Conservation (phyloP, 2,329 filamentous ascomycete genomes). For the Penicillium occitanis region DNA sequence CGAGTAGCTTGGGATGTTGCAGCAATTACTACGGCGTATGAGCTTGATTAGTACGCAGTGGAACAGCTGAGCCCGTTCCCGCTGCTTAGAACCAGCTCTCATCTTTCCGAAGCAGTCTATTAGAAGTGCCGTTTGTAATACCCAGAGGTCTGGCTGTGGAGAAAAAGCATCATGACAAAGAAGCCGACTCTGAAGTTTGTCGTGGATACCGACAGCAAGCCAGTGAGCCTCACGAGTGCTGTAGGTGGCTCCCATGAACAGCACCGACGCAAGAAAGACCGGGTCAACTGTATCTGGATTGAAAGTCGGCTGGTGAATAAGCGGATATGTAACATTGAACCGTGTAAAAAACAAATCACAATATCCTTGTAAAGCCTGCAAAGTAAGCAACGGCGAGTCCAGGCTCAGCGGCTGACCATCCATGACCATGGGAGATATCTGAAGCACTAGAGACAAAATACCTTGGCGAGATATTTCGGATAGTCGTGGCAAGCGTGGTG, state of each 20-base stretch:
- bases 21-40: slow-evolving; percentile 55
- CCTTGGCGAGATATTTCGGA: slow-evolving; percentile 37
- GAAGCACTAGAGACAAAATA: slow-evolving; percentile 54
- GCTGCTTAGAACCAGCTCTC: slow-evolving; percentile 61
- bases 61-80: slow-evolving; percentile 63
- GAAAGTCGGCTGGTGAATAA: slow-evolving; percentile 61
- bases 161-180: slow-evolving; percentile 59
- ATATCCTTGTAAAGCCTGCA: slow-evolving; percentile 55
- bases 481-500: slow-evolving; percentile 27
- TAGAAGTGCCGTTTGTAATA: slow-evolving; percentile 60
- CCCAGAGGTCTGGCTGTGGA: slow-evolving; percentile 60
- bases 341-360: slow-evolving; percentile 60
- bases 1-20: slow-evolving; percentile 44
- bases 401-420: slow-evolving; percentile 50
- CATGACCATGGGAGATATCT: slow-evolving; percentile 50
- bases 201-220: slow-evolving; percentile 62
- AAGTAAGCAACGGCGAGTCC: slow-evolving; percentile 54
- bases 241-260: slow-evolving; percentile 64
- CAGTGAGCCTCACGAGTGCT: slow-evolving; percentile 59
- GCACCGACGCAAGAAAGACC: slow-evolving; percentile 54
- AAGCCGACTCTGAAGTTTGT: slow-evolving; percentile 60
- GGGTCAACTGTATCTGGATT: slow-evolving; percentile 52
- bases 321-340: slow-evolving; percentile 61
- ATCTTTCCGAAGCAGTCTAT: slow-evolving; percentile 67
- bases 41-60: slow-evolving; percentile 57